These are phyloP conservation scores for Vanrija pseudolonga DNA, from an alignment of 1,284 basidiomycete species.

Conservation along the genomic window DNA sequence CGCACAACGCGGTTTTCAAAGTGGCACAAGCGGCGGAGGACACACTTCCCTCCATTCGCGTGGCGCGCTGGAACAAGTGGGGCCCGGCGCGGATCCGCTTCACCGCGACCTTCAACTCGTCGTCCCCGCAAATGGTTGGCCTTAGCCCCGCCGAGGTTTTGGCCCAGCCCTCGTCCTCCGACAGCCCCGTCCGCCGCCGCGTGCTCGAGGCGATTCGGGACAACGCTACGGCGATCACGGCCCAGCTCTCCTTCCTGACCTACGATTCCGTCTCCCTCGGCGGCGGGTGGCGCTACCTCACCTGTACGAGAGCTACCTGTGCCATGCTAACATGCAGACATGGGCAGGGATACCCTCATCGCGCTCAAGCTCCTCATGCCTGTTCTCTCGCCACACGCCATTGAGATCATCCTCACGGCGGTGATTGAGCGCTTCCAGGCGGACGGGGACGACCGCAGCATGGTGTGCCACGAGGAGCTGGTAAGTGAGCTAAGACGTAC, in stretches of 20 bases:
- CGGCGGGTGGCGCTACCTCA: slow-evolving; percentile 54
- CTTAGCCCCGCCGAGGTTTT: slow-evolving; percentile 18
- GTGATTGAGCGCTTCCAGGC: slow-evolving; percentile 51
- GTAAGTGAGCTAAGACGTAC: no score
- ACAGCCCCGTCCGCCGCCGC: slow-evolving; percentile 20
- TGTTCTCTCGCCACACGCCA: slow-evolving; percentile 48
- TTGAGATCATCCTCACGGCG: slow-evolving; percentile 51
- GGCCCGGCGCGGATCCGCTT: slow-evolving; percentile 37
- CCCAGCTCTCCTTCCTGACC: slow-evolving; percentile 47
- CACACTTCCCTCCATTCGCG: slow-evolving; percentile 34
- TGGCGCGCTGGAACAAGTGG: no score
- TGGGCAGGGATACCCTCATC: slow-evolving; percentile 53
- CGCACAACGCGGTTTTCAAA: slow-evolving; percentile 35
- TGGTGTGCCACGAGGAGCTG: slow-evolving; percentile 51
- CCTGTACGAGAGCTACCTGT: slow-evolving; percentile 31
- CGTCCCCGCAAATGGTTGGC: slow-evolving; percentile 18
- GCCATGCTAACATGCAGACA: slow-evolving; percentile 32
- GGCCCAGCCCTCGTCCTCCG: slow-evolving; percentile 23
- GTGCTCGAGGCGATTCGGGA: slow-evolving; percentile 40
- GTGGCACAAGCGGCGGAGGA: no score
- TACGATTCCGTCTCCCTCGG: slow-evolving; percentile 50
- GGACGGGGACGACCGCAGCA: no score
- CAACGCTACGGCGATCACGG: slow-evolving; percentile 35
- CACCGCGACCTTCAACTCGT: slow-evolving; percentile 50
- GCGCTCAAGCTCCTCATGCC: slow-evolving; percentile 51